phyloP scores from a whole-genome alignment of 768 basidiomycete genomes.

The Mycena alexandri region DNA sequence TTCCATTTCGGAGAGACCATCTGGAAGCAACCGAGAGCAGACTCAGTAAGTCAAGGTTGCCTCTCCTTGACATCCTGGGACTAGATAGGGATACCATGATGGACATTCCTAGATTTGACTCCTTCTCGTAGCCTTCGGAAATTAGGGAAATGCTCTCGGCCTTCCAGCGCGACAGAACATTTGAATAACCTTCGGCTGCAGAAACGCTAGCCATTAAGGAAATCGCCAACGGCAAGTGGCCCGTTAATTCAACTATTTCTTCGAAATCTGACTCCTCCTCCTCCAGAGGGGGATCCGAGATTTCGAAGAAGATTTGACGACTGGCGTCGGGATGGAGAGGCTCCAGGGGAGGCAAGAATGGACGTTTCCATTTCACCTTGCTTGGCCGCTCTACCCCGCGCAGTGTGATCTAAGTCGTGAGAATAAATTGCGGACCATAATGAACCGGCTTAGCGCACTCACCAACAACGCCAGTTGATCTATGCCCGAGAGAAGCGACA shows the following conservation, averaged over 20 bases:
- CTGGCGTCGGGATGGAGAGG: not conserved
- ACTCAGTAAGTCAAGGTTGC: not conserved
- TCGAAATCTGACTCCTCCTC: conserved; percentile 2
- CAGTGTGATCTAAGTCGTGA: not conserved
- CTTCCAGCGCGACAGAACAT: conserved; percentile 6
- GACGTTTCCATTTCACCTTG: conserved; percentile 7
- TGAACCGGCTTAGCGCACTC: conserved; percentile 2
- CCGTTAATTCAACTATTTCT: conserved; percentile 1
- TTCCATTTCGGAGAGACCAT: not conserved
- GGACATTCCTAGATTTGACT: conserved; percentile 8
- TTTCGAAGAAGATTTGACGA: conserved; percentile 4
- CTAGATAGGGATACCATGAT: conserved; percentile 6
- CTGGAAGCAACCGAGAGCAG: conserved; percentile 1
- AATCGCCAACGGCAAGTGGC: conserved; percentile 6
- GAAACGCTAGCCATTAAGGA: conserved; percentile 9
- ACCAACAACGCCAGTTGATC: not conserved
- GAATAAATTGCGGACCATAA: not conserved
- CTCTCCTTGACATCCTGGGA: not conserved
- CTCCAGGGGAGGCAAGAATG: conserved; percentile 2
- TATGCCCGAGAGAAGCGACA: not conserved
- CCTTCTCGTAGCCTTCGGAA: conserved; percentile 8
- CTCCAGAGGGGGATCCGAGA: not conserved
- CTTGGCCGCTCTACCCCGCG: conserved; percentile 4
- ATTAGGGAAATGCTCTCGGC: conserved; percentile 2
- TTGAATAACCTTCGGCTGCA: conserved; percentile 3